Evolutionary conservation across 352 stramenopile species (phyloP).

Genomic region (Discostella stelligera): DNA sequence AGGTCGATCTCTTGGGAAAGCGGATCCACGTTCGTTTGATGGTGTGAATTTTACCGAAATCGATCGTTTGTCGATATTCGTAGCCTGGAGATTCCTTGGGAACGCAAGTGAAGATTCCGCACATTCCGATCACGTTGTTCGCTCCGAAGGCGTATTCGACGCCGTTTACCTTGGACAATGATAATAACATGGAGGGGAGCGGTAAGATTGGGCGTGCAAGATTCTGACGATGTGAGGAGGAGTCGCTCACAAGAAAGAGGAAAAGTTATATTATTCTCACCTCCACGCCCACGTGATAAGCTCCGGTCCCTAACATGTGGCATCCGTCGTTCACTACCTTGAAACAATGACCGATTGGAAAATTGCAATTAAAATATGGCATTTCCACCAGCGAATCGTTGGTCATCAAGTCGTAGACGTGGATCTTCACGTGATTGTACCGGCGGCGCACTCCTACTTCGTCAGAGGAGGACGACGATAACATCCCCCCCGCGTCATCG

Average conservation of each 20-base stretch:
- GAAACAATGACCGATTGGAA: constrained; percentile 72
- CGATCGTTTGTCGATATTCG: constrained; percentile 67
- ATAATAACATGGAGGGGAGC: neutral
- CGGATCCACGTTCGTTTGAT: constrained; percentile 45
- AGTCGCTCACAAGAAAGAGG: too few species aligned
- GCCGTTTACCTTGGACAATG: constrained; percentile 55
- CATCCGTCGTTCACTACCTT: constrained; percentile 62
- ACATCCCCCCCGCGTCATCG: neutral
- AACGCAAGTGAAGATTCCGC: constrained; percentile 70
- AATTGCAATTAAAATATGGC: constrained; percentile 65
- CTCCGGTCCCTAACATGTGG: constrained; percentile 70
- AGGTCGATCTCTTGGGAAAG: constrained; percentile 15
- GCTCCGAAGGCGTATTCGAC: constrained; percentile 76
- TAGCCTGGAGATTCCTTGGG: constrained; percentile 71
- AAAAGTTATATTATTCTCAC: constrained; percentile 26
- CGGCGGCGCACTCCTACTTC: constrained; percentile 4
- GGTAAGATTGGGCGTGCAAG: too few species aligned
- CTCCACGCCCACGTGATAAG: constrained; percentile 77
- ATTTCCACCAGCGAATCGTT: constrained; percentile 61
- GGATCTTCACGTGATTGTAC: constrained; percentile 61
- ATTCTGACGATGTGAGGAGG: too few species aligned
- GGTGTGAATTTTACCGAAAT: constrained; percentile 61
- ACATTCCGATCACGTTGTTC: constrained; percentile 59
- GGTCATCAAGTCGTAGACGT: constrained; percentile 75
- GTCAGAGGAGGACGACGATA: neutral